These are phyloP conservation scores for Lyophyllum semitale DNA, from an alignment of 768 basidiomycete genomes.

Conservation along the genomic window DNA sequence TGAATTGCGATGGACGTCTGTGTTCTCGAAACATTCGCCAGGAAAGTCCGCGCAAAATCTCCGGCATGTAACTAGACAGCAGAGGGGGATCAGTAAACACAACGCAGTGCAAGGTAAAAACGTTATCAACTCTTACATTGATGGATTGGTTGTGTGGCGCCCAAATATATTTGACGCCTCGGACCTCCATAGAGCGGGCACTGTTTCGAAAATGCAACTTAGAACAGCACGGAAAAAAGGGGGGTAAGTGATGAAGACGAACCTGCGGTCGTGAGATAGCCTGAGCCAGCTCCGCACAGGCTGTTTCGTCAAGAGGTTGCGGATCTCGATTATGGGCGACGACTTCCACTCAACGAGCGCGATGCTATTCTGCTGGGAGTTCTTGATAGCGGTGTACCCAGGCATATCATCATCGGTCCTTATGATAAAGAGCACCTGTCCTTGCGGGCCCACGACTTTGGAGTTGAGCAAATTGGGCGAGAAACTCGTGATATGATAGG, in stretches of 20 bases:
- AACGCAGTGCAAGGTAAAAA: background rate
- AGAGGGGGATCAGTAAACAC: background rate
- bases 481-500: constrained; percentile 52
- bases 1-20: constrained; percentile 52
- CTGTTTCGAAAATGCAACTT: constrained; percentile 23
- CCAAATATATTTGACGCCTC: constrained; percentile 56
- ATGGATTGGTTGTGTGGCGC: constrained; percentile 53
- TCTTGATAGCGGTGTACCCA: constrained; percentile 56
- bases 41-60: constrained; percentile 31
- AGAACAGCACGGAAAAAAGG: background rate
- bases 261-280: constrained; percentile 50
- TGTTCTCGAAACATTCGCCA: constrained; percentile 52
- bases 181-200: constrained; percentile 52
- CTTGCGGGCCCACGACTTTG: constrained; percentile 50
- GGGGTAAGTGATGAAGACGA: constrained; percentile 5
- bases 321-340: constrained; percentile 53
- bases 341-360: constrained; percentile 63
- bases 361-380: constrained; percentile 44
- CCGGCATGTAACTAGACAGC: constrained; percentile 48
- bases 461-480: constrained; percentile 57
- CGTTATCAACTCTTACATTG: constrained; percentile 41
- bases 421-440: constrained; percentile 49
- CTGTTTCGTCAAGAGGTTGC: constrained; percentile 50
- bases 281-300: constrained; percentile 53
- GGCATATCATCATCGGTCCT: constrained; percentile 51